Conservation (phyloP, 441 rosid genomes). For the Pelargonium cotyledonis region DNA sequence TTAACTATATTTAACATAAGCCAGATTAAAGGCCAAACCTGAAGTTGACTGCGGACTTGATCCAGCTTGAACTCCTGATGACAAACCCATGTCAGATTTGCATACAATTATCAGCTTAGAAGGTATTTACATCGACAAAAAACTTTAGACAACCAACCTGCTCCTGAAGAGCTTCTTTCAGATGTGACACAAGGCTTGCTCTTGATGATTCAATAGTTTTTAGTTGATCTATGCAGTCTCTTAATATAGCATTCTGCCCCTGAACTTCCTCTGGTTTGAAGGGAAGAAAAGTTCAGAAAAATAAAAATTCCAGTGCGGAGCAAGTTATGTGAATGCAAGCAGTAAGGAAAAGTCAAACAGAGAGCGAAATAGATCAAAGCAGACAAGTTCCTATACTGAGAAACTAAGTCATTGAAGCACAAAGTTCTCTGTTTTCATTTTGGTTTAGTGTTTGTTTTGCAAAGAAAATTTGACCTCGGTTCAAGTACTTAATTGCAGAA, state of each 20-base stretch:
- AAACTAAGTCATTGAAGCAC: no score
- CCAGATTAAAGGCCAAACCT: conserved; percentile 39
- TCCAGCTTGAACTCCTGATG: conserved; percentile 76
- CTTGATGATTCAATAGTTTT: conserved; percentile 54
- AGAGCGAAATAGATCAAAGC: no score
- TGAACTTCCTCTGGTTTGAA: conserved; percentile 47
- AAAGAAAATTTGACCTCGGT: no score
- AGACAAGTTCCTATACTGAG: no score
- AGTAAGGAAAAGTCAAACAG: no score
- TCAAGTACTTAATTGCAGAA: no score
- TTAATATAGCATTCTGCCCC: conserved; percentile 50
- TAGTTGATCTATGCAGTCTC: conserved; percentile 68
- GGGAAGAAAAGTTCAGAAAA: conserved; percentile 8
- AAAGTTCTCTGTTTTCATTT: no score
- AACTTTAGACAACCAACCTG: conserved; percentile 48
- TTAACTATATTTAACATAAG: not conserved
- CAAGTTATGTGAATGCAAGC: not conserved
- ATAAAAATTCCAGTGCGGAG: not conserved
- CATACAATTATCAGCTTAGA: conserved; percentile 10
- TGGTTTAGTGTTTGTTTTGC: no score
- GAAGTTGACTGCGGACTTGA: conserved; percentile 63
- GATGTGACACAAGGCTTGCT: conserved; percentile 57
- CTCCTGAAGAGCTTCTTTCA: conserved; percentile 80
- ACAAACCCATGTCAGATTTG: conserved; percentile 19
- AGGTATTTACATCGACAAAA: not conserved